A percentile compares a stretch with the other conserved stretches of the same genome.
phyloP scores from a whole-genome alignment of 169 alveolate genomes.

The Cryptosporidium meleagridis region DNA sequence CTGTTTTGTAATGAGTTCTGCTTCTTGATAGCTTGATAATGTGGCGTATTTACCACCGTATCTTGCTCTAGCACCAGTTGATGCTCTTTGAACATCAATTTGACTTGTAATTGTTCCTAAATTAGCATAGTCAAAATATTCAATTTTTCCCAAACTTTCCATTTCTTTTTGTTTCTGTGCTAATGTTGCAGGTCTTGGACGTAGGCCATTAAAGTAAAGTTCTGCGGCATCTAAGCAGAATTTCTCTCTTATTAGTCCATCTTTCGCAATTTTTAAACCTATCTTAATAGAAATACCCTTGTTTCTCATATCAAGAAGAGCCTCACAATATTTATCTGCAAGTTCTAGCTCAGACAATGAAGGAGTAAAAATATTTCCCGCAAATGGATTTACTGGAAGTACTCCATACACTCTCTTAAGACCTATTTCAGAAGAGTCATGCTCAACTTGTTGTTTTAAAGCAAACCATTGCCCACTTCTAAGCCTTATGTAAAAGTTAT shows the following conservation, averaged over 20 bases:
- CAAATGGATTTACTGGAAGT: slow-evolving; percentile 46
- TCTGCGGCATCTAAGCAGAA: slow-evolving; percentile 61
- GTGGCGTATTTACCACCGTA: not conserved
- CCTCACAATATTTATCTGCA: slow-evolving; percentile 61
- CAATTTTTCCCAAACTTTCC: slow-evolving; percentile 24
- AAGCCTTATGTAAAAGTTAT: slow-evolving; percentile 28
- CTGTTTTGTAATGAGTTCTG: slow-evolving; percentile 56
- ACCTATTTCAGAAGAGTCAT: slow-evolving; percentile 45
- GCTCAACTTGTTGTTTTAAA: slow-evolving; percentile 45
- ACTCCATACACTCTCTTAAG: slow-evolving; percentile 40
- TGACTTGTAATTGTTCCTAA: not conserved
- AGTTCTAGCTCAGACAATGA: slow-evolving; percentile 31
- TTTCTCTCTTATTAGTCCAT: slow-evolving; percentile 30
- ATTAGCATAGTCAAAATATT: not conserved
- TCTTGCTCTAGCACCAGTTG: not conserved
- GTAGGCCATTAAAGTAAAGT: slow-evolving; percentile 47
- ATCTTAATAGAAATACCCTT: slow-evolving; percentile 36
- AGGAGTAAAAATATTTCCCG: slow-evolving; percentile 34
- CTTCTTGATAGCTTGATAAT: slow-evolving; percentile 14
- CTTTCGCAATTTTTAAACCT: slow-evolving; percentile 50
- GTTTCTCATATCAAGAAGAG: slow-evolving; percentile 59
- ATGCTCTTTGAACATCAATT: not conserved
- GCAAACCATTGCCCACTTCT: slow-evolving; percentile 70
- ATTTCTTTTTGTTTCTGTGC: slow-evolving; percentile 47
- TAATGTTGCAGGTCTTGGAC: slow-evolving; percentile 37